Evolutionary conservation across 371 early-diverging fungal genomes (phyloP).

Genomic region (Mortierella sp.): DNA sequence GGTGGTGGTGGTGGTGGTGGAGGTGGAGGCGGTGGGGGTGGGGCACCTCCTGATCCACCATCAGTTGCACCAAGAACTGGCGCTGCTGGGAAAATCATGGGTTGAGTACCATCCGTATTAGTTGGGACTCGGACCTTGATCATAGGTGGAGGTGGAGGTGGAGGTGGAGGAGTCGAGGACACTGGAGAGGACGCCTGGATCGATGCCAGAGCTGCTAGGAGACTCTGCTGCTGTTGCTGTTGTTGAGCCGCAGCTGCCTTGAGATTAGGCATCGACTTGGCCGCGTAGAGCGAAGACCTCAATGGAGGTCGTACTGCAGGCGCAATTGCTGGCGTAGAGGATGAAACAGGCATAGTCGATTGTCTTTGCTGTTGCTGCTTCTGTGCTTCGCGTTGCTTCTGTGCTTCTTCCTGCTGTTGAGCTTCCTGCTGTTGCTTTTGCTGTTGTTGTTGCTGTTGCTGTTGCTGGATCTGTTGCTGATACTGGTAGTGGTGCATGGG

Average conservation of each 20-base stretch:
- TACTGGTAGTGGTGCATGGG: neutral
- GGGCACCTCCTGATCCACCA: neutral
- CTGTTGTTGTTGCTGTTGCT: conserved; percentile 12
- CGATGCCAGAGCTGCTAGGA: neutral
- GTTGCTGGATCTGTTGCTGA: neutral
- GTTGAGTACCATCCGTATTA: neutral
- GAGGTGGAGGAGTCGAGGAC: too few species aligned
- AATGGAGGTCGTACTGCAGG: conserved; percentile 2
- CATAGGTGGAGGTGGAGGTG: conserved; percentile 20
- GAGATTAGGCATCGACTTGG: conserved; percentile 21
- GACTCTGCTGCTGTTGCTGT: too few species aligned
- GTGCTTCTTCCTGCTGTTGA: too few species aligned
- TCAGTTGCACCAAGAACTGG: neutral
- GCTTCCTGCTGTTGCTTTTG: too few species aligned
- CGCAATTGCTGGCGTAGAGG: too few species aligned
- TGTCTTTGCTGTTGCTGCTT: too few species aligned
- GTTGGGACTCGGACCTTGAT: neutral
- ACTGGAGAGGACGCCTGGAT: too few species aligned
- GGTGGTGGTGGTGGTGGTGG: conserved; percentile 17
- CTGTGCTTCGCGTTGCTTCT: too few species aligned
- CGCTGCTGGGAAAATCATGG: conserved; percentile 18
- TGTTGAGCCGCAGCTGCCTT: too few species aligned
- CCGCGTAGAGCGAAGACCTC: neutral
- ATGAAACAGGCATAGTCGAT: too few species aligned
- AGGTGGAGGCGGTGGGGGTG: conserved; percentile 25